phyloP scores from a whole-genome alignment of 495 filamentous ascomycete genomes.

The Lophiotrema nucula region DNA sequence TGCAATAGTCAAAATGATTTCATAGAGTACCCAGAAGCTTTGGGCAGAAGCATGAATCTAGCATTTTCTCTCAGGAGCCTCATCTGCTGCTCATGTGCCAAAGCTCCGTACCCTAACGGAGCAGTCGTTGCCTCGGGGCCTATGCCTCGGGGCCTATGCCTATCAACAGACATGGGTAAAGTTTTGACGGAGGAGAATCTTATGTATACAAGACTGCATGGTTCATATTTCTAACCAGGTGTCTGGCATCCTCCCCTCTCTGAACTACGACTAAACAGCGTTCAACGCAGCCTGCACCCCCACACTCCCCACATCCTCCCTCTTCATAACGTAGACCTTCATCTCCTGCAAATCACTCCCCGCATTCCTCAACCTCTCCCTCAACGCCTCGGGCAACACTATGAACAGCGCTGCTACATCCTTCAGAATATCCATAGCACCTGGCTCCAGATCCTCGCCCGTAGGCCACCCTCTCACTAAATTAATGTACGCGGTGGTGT shows the following conservation, averaged over 20 bases:
- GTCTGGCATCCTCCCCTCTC: too few species aligned
- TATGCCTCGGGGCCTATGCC: too few species aligned
- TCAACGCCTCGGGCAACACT: conserved; percentile 82
- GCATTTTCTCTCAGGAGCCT: too few species aligned
- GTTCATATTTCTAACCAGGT: too few species aligned
- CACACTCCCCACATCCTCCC: conserved; percentile 77
- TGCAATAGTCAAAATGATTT: conserved; percentile 33
- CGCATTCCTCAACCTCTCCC: conserved; percentile 68
- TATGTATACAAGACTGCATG: too few species aligned
- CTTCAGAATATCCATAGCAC: conserved; percentile 74
- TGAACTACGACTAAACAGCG: conserved; percentile 39
- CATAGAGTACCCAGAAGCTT: conserved; percentile 2
- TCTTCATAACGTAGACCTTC: conserved; percentile 73
- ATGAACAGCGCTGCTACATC: conserved; percentile 98
- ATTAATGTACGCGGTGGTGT: conserved; percentile 86
- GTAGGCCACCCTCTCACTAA: conserved; percentile 78
- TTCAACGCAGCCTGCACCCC: conserved; percentile 79
- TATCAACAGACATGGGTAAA: too few species aligned
- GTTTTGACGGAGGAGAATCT: too few species aligned
- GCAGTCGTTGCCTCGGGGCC: too few species aligned
- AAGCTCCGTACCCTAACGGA: too few species aligned
- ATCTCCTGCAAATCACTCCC: conserved; percentile 64
- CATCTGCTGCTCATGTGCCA: too few species aligned
- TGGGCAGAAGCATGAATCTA: too few species aligned
- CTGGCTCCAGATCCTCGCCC: conserved; percentile 61